These are phyloP conservation scores for Neohortaea acidophila DNA, from an alignment of 495 filamentous ascomycete species.

Conservation along the genomic window DNA sequence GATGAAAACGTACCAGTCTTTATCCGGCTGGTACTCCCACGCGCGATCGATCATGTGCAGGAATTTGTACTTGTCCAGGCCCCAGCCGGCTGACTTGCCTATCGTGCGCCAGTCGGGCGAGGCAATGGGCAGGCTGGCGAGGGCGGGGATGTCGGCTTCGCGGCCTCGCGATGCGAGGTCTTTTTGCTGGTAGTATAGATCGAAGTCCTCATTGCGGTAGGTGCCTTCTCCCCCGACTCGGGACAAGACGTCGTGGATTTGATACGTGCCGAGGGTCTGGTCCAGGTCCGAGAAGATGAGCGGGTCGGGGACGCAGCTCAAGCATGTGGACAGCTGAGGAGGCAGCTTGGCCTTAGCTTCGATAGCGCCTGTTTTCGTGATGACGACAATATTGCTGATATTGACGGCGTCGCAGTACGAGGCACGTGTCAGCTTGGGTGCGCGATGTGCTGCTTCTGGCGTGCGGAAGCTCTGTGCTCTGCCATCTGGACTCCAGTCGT, in stretches of 20 bases:
- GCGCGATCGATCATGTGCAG: conserved; percentile 45
- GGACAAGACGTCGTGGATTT: conserved; percentile 30
- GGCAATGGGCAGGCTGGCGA: not conserved
- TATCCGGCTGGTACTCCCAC: conserved; percentile 30
- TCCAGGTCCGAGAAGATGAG: conserved; percentile 36
- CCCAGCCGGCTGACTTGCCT: conserved; percentile 28
- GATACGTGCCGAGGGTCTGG: conserved; percentile 28
- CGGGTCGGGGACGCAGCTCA: conserved; percentile 20
- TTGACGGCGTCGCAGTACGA: not conserved
- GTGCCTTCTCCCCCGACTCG: conserved; percentile 24
- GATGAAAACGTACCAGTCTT: conserved; percentile 51
- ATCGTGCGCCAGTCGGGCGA: not conserved
- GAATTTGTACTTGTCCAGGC: conserved; percentile 55
- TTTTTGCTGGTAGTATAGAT: conserved; percentile 25
- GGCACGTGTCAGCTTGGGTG: too few species aligned
- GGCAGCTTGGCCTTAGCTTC: conserved; percentile 5
- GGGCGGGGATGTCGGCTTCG: not conserved
- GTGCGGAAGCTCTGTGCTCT: too few species aligned
- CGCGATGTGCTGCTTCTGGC: too few species aligned
- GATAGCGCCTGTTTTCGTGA: conserved; percentile 8
- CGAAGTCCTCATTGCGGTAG: conserved; percentile 29
- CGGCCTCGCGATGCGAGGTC: not conserved
- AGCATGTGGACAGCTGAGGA: conserved; percentile 3
- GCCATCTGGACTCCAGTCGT: too few species aligned
- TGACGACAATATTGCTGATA: conserved; percentile 2